Evolutionary conservation across 2,329 filamentous ascomycete genomes (phyloP), one percentile per base, ranked within the genome.

Genomic region (Cadophora sp.): DNA sequence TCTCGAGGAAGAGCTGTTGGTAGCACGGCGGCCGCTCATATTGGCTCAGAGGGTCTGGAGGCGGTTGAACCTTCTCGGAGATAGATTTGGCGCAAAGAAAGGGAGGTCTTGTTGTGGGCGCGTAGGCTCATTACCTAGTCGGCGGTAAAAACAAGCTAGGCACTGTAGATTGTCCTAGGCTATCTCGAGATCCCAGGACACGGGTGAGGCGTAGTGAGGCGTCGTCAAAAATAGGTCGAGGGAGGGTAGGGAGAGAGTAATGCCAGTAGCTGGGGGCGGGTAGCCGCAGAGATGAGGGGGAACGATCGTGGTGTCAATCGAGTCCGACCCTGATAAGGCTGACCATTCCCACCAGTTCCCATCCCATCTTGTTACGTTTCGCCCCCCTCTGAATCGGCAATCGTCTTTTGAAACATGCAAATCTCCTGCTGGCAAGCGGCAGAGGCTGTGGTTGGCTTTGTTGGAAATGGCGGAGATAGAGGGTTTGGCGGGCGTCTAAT

Each of bases 61-160:
- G 69, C 69, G 69, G 69, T 68, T 71, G 65, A 65, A 59, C 65
- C 48, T 69, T 67, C 67, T 66, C 26, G 40, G 43, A 65, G 62
- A 12, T 19, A 34, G n/a, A 9, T 67, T 65, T 68, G 34, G 26
- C 16, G 48, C 31, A 55, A 50, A 50, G 55, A 27, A 50, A 37
- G 50, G 61, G 66, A 40, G 43, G 56, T 43, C 19, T 62, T 56
- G 65, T 64, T 59, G 53, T 69, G 62, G 65, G 71, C 71, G 71
- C 62, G 62, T 68, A 68, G 26, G 63, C 66, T 66, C 67, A 64
- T 46, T 69, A 53, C 22, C 9, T 62, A 66, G 67, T 64, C 67
- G 69, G 69, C 69, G 71, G 67, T 62, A 69, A 66, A 64, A 11
- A 48, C 6, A 34, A 43, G 22, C 48, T 40, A 29, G 43, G 64